Percentiles rank a stretch among this genome's conserved stretches.
Evolutionary conservation across 1,139 yeast species (phyloP).

Genomic region (Casaregolazyma lundiana): DNA sequence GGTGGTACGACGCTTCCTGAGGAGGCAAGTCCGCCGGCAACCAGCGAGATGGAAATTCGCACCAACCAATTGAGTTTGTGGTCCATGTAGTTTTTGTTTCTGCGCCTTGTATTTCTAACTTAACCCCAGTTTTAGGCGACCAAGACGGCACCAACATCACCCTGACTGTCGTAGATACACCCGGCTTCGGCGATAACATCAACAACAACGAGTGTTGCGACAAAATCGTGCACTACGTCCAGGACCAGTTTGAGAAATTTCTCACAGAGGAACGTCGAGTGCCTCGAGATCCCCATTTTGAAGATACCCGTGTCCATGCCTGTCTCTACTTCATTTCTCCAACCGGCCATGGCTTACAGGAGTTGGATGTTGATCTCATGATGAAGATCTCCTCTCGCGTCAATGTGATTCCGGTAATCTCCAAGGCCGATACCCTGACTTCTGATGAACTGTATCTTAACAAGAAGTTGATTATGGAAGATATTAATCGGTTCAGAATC

Average conservation of each 20-base stretch:
- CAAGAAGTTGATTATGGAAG: conserved; percentile 63
- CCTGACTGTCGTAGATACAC: conserved; percentile 62
- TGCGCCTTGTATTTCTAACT: too few relatives aligned
- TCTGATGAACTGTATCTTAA: conserved; percentile 62
- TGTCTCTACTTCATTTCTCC: conserved; percentile 67
- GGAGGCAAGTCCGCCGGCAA: conserved; percentile 14
- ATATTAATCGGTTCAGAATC: conserved; percentile 68
- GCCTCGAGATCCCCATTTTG: conserved; percentile 72
- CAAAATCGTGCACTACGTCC: conserved; percentile 70
- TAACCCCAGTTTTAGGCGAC: conserved; percentile 28
- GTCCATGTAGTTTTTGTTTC: background rate
- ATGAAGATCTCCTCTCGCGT: conserved; percentile 72
- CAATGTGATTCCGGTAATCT: conserved; percentile 81
- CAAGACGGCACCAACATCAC: conserved; percentile 61
- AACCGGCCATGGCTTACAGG: conserved; percentile 72
- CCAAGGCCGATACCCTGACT: conserved; percentile 85
- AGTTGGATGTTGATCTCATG: conserved; percentile 74
- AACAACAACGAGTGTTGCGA: conserved; percentile 60
- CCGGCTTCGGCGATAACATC: conserved; percentile 74
- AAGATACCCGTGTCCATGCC: conserved; percentile 70
- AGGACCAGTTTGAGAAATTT: conserved; percentile 88
- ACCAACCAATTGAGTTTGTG: conserved; percentile 17
- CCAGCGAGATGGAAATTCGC: conserved; percentile 23
- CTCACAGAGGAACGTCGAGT: conserved; percentile 88
- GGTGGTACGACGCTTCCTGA: conserved; percentile 45